Base-by-base conservation (phyloP, 208 protist species). In the Leptomonas pyrrhocoris region DNA sequence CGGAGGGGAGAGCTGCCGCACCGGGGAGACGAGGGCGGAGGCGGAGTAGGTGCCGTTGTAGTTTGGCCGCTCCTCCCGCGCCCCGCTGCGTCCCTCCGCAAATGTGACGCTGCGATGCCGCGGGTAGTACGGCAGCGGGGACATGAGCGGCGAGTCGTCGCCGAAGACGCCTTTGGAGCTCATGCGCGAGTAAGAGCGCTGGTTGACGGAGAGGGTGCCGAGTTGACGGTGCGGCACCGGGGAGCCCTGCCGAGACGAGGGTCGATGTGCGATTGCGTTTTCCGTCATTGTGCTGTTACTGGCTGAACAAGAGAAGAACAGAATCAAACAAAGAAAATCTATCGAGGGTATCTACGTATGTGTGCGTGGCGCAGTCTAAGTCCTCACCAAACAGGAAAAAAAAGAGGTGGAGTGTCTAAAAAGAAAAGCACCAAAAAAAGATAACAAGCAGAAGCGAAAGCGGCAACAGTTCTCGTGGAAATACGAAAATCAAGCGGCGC, bases 101-200 rank as follows among this genome's bases (percentile, higher is more conserved):
- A 96, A 96, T n/a, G 81, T 92, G 48, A 96, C 82, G 69, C 92
- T 96, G 51, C 92, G 86, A 11, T 80, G 83, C 12, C 84, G 82
- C 16, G 92, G 84, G 79, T 89, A 93, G 57, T 85, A 83, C 15
- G 92, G 92, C 30, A 96, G 65, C 42, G 92, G 92, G 1, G 92
- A 96, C 50, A 92, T 51, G 43, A 93, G 78, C 50, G 82, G 83
- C 25, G 84, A 89, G 13, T 93, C 92, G 50, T 88, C 81, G 23
- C 84, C 85, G 42, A 84, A 69, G 21, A 69, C 60, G 27, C 84
- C 75, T 28, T 81, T 85, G 23, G 85, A 86, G 62, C 87, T 86
- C 46, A 88, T 40, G 19, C 89, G 86, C 6, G 92, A 96, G 78
- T 93, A 94, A 25, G 92, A 96, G 54, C 92, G 87, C 68, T 94